phyloP scores from a whole-genome alignment of 345 rosid genomes.

The Eucalyptus virginea region DNA sequence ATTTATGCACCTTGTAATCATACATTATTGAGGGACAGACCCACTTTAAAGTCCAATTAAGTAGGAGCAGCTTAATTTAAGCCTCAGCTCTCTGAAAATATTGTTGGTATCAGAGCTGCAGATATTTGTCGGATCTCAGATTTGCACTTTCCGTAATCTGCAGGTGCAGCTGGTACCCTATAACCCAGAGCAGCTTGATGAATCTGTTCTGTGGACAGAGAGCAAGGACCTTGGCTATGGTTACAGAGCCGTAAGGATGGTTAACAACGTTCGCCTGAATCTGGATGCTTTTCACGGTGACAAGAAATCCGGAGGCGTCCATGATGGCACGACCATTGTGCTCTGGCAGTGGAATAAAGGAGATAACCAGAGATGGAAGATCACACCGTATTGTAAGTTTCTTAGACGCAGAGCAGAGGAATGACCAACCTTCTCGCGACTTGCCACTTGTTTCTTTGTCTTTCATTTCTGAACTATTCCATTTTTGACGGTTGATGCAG shows the following conservation, averaged over 20 bases:
- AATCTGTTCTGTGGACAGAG: conserved; percentile 60
- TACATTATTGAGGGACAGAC: not conserved
- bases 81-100: not conserved
- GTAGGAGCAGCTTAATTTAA: not conserved
- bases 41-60: not conserved
- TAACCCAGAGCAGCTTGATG: conserved; percentile 45
- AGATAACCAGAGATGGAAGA: conserved; percentile 84
- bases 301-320: conserved; percentile 57
- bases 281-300: conserved; percentile 82
- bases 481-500: not conserved
- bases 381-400: not conserved
- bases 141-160: not conserved
- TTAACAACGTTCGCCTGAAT: conserved; percentile 50
- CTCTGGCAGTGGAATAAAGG: conserved; percentile 84
- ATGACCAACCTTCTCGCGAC: not conserved
- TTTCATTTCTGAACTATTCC: not conserved
- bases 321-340: conserved; percentile 53
- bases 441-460: not conserved
- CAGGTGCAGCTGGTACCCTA: conserved; percentile 57
- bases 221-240: conserved; percentile 45
- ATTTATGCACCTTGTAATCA: not conserved
- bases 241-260: conserved; percentile 51
- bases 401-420: not conserved
- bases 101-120: not conserved
- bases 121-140: not conserved